These are phyloP conservation scores for Aspergillus costaricaensis DNA, from an alignment of 2,329 filamentous ascomycete species.

Conservation along the genomic window DNA sequence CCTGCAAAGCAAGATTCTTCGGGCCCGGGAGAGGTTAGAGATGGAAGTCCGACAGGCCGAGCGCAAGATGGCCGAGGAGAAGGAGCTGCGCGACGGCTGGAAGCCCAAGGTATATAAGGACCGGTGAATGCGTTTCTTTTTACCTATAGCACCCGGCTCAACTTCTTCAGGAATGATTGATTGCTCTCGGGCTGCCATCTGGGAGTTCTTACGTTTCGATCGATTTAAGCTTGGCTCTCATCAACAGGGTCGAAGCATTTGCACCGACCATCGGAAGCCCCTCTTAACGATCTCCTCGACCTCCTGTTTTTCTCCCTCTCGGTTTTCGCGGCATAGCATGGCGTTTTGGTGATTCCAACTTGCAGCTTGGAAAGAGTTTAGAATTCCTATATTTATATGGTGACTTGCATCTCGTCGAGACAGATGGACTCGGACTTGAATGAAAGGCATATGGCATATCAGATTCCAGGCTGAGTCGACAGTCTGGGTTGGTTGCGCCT, in stretches of 20 bases:
- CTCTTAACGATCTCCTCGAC: neutral
- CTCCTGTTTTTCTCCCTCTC: slow-evolving; percentile 19
- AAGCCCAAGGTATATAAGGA: slow-evolving; percentile 96
- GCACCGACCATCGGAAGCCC: neutral
- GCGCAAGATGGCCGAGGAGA: slow-evolving; percentile 71
- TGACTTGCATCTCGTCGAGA: neutral
- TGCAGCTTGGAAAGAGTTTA: slow-evolving; percentile 26
- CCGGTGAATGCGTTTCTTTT: slow-evolving; percentile 49
- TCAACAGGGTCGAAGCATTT: neutral
- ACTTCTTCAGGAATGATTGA: slow-evolving; percentile 1
- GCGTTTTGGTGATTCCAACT: slow-evolving; percentile 38
- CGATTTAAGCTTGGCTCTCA: neutral
- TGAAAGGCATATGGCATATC: neutral
- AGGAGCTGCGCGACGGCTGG: slow-evolving; percentile 81
- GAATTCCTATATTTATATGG: slow-evolving; percentile 9
- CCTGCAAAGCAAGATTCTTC: slow-evolving; percentile 91
- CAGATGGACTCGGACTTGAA: neutral
- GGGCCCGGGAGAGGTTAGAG: slow-evolving; percentile 90
- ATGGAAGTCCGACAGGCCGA: slow-evolving; percentile 73
- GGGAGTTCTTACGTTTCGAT: neutral
- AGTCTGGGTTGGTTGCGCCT: neutral
- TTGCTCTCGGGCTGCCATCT: neutral
- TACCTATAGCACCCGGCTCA: neutral
- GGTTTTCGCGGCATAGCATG: slow-evolving; percentile 44
- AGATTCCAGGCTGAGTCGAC: neutral